These are phyloP conservation scores for Ascochyta fabae DNA, from an alignment of 2,329 filamentous ascomycete genomes.

Conservation along the genomic window DNA sequence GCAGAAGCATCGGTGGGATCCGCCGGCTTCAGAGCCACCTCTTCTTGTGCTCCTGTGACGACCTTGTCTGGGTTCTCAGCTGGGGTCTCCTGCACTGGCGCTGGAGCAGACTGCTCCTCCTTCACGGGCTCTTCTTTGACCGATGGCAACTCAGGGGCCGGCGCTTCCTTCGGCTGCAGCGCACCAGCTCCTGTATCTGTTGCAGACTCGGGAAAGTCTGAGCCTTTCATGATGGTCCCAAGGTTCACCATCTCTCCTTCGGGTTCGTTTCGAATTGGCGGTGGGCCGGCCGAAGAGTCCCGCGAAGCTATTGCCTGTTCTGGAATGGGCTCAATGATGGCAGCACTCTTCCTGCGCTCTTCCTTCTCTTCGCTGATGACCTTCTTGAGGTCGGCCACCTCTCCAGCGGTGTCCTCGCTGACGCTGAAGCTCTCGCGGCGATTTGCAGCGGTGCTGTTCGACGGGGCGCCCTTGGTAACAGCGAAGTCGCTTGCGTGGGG, in stretches of 20 bases:
- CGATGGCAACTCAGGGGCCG: constrained; percentile 7
- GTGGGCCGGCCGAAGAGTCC: constrained; percentile 46
- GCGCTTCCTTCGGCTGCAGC: constrained; percentile 8
- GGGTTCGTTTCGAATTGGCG: constrained; percentile 36
- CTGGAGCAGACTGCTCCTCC: constrained; percentile 1
- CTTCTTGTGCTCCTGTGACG: constrained; percentile 52
- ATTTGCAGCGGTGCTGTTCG: constrained; percentile 41
- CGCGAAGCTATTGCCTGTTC: constrained; percentile 52
- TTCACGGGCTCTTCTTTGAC: constrained; percentile 12
- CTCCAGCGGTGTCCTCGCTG: constrained; percentile 43
- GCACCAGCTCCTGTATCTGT: constrained; percentile 15
- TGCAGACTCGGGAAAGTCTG: constrained; percentile 40
- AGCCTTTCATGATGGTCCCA: constrained; percentile 46
- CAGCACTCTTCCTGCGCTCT: constrained; percentile 45
- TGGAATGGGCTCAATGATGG: constrained; percentile 49
- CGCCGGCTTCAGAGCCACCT: constrained; percentile 49
- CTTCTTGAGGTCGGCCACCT: constrained; percentile 48
- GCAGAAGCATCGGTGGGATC: constrained; percentile 45
- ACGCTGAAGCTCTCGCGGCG: constrained; percentile 54
- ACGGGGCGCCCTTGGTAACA: constrained; percentile 34
- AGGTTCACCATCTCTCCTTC: constrained; percentile 40
- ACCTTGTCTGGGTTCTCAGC: constrained; percentile 55
- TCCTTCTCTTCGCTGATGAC: constrained; percentile 51
- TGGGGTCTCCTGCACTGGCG: constrained; percentile 21
- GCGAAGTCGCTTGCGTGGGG: constrained; percentile 36